Evolutionary conservation across 192 early-diverging fungal genomes (phyloP).

Genomic region (Diversispora eburnea): DNA sequence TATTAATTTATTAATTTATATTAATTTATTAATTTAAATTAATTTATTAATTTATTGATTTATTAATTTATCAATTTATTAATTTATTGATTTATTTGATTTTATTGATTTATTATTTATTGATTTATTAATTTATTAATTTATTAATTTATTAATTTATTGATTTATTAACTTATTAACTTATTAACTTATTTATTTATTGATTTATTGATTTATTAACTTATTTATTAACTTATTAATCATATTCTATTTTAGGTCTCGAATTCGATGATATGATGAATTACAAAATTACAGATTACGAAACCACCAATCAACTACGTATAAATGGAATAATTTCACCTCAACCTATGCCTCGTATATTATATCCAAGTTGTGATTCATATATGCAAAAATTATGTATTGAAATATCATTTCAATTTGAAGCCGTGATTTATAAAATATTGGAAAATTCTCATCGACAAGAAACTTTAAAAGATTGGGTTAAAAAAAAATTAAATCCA

Average conservation of each 20-base stretch:
- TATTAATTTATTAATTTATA: too few species aligned
- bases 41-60: too few species aligned
- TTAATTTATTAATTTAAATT: too few species aligned
- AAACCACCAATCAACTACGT: neutral
- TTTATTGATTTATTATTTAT: too few species aligned
- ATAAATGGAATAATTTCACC: neutral
- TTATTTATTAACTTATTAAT: neutral
- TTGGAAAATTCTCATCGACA: neutral
- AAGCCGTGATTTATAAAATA: neutral
- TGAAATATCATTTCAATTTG: conserved; percentile 6
- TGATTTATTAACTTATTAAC: too few species aligned
- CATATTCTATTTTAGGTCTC: neutral
- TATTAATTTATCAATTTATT: too few species aligned
- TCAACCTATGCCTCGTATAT: neutral
- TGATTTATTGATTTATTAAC: neutral
- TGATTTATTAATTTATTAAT: neutral
- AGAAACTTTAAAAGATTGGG: neutral
- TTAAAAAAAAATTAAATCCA: neutral
- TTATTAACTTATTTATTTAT: too few species aligned
- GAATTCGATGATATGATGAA: neutral
- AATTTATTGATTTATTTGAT: too few species aligned
- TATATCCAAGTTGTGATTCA: conserved; percentile 1
- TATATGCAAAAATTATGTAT: neutral
- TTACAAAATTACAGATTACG: neutral
- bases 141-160: neutral